Conservation (phyloP, 352 stramenopile genomes). For the Globisporangium polare region DNA sequence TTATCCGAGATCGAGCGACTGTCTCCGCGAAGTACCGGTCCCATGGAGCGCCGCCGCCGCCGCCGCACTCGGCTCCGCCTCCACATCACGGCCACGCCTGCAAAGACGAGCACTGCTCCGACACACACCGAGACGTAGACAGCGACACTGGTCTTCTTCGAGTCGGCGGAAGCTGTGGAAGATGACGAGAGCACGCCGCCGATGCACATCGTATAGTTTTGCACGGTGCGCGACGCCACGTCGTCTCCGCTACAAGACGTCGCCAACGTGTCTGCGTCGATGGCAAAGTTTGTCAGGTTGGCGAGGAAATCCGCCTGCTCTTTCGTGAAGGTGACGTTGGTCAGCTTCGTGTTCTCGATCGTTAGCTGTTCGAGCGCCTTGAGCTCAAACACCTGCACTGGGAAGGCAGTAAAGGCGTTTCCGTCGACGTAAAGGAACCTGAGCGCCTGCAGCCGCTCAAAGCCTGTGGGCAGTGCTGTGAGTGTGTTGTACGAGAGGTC, state of each 20-base stretch:
- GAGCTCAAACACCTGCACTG: constrained; percentile 17
- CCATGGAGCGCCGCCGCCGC: not conserved
- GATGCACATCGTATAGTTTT: constrained; percentile 27
- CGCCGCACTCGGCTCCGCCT: not conserved
- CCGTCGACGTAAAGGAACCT: constrained; percentile 11
- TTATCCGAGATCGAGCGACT: constrained; percentile 12
- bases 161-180: not conserved
- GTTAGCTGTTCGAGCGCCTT: constrained; percentile 18
- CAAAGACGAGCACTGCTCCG: constrained; percentile 5
- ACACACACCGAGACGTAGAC: constrained; percentile 4
- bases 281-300: constrained; percentile 23
- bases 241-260: constrained; percentile 14
- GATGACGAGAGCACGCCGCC: not conserved
- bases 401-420: constrained; percentile 18
- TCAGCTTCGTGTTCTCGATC: constrained; percentile 21
- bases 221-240: constrained; percentile 3
- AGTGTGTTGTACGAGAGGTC: constrained; percentile 18
- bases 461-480: constrained; percentile 7
- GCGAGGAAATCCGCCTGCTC: constrained; percentile 25
- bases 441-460: constrained; percentile 15
- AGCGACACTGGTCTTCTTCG: not conserved
- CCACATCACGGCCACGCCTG: constrained; percentile 3
- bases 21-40: not conserved
- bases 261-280: constrained; percentile 22
- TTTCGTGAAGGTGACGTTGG: constrained; percentile 19